These are phyloP conservation scores for Phytophthora tubulina DNA, from an alignment of 352 stramenopile genomes.

Conservation along the genomic window DNA sequence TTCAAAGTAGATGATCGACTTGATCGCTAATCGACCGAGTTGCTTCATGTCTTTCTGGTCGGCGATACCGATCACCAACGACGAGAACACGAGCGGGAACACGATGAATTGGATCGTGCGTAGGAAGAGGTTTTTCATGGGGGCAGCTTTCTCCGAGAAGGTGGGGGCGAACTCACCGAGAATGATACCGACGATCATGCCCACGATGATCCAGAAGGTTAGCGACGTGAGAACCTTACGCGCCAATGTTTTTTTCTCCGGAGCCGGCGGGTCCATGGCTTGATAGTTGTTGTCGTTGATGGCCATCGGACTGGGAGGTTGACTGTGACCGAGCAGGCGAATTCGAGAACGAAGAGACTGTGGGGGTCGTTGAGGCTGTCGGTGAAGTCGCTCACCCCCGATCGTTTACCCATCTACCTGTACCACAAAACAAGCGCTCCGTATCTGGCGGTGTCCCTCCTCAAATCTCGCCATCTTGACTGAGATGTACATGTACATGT, in stretches of 20 bases:
- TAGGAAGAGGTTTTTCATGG: slow-evolving; percentile 67
- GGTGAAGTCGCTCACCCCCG: slow-evolving; percentile 1
- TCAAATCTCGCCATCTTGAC: slow-evolving; percentile 11
- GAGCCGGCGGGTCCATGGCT: slow-evolving; percentile 34
- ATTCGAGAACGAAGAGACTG: slow-evolving; percentile 6
- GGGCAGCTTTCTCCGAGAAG: slow-evolving; percentile 60
- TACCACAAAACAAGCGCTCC: slow-evolving; percentile 6
- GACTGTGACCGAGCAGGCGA: background rate
- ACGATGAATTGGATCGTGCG: slow-evolving; percentile 72
- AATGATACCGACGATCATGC: slow-evolving; percentile 54
- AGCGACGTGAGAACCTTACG: slow-evolving; percentile 58
- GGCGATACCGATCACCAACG: slow-evolving; percentile 64
- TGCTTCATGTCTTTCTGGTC: slow-evolving; percentile 68
- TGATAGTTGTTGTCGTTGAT: slow-evolving; percentile 34
- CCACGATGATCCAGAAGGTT: slow-evolving; percentile 68
- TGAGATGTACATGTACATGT: background rate
- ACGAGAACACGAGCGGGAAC: slow-evolving; percentile 73
- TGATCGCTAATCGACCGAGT: slow-evolving; percentile 60
- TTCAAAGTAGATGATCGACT: slow-evolving; percentile 79
- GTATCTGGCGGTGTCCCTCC: slow-evolving; percentile 12
- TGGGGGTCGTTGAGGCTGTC: background rate
- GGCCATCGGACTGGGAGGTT: background rate
- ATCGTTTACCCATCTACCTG: slow-evolving; percentile 10
- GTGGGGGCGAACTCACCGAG: slow-evolving; percentile 56
- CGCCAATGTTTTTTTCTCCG: slow-evolving; percentile 40